Evolutionary conservation across 495 filamentous ascomycete species (phyloP), one percentile per base, ranked within the genome.

Genomic region (Penicillium angulare): DNA sequence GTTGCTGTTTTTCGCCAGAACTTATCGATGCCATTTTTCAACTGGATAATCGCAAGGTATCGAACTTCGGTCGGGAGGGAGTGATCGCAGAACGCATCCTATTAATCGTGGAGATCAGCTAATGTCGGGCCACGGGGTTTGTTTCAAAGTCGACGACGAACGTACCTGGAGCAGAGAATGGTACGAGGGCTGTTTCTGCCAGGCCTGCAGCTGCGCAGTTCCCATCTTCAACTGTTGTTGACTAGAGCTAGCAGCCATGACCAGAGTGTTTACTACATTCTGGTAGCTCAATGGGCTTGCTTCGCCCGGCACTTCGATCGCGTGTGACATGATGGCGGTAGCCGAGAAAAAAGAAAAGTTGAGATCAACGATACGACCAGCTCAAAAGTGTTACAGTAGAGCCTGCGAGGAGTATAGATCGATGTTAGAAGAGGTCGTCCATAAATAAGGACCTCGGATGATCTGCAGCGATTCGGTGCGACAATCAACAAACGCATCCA

Each of bases 1-100:
- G 71, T 74, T 13, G 86, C 79, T 3, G 81, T 84, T 59, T 83
- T 86, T 33, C 93, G 80, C 93, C 93, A 98, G 65, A 89, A 90
- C 65, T 87, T 90, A 59, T 97, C 92, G 60, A 96, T 89, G 21
- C 90, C 93, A 66, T 97, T 96, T 65, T 97, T 97, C 46, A 98
- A 73, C 61, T 95, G 88, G 52, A 96, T 97, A 43, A 96, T 84
- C 15, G 90, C 84, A n/a, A 96, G 80, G 64, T 93, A 89, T 43
- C 93, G 86, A 34, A 89, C 78, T 56, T 92, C 85, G 12, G 77
- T 59, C 9, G 90, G 88, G 1, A 92, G 72, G 5, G 79, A 79
- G 35, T 83, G 82, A 67, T 96, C 87, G 39, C 95, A 71, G 63
- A 89, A 96, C 6, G 86, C 79, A 47, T 86, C 81, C 86, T 95